A percentile compares a stretch with the other conserved stretches of the same genome.
These are phyloP conservation scores for Toxicodendron radicans DNA, from an alignment of 345 rosid species.

Conservation along the genomic window DNA sequence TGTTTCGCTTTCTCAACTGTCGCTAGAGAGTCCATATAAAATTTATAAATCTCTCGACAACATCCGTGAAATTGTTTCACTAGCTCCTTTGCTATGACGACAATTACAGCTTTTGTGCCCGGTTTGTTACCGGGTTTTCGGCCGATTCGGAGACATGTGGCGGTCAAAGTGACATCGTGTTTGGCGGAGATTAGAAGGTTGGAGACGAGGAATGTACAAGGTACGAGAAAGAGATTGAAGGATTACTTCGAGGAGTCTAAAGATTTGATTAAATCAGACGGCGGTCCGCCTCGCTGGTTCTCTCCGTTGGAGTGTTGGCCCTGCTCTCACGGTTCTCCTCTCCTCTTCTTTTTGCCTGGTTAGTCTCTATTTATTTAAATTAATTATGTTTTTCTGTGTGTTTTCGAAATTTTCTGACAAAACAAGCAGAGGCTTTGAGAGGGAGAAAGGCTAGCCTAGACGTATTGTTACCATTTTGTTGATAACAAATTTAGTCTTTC, in stretches of 20 bases:
- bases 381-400: not conserved
- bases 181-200: slow-evolving; percentile 10
- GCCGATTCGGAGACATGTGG: slow-evolving; percentile 19
- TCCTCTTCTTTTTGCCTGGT: slow-evolving; percentile 77
- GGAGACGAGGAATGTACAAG: slow-evolving; percentile 16
- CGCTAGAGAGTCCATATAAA: not conserved
- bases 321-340: slow-evolving; percentile 49
- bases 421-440: not conserved
- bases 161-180: slow-evolving; percentile 5
- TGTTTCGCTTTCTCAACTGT: not conserved
- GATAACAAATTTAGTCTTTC: not conserved
- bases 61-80: not conserved
- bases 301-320: slow-evolving; percentile 62
- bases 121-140: not conserved
- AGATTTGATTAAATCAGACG: slow-evolving; percentile 46
- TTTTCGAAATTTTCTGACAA: not conserved
- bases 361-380: slow-evolving; percentile 3
- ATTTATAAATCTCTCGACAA: not conserved
- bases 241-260: slow-evolving; percentile 50
- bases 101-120: not conserved
- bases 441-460: not conserved
- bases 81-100: not conserved
- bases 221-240: slow-evolving; percentile 29
- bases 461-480: not conserved
- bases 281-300: slow-evolving; percentile 76